Evolutionary conservation across 495 filamentous ascomycete genomes (phyloP).

Genomic region (Tuber microsphaerosporum): DNA sequence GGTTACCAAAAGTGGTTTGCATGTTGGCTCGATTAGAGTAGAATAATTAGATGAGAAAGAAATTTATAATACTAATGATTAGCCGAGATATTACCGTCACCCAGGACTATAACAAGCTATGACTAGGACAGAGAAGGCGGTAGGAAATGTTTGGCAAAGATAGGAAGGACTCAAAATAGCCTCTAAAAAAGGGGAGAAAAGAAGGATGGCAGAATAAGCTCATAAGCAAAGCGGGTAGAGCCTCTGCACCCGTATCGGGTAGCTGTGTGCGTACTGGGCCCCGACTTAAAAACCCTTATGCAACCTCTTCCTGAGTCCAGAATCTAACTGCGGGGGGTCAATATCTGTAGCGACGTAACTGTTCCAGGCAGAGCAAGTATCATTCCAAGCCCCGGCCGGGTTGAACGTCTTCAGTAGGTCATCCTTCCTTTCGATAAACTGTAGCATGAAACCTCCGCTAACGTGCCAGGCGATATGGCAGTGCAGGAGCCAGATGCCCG

Average conservation of each 20-base stretch:
- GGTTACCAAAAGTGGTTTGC: neutral
- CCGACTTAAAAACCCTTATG: neutral
- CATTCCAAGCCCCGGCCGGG: slow-evolving; percentile 29
- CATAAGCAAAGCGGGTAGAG: neutral
- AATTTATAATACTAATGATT: neutral
- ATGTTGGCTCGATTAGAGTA: neutral
- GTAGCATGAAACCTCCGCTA: slow-evolving; percentile 47
- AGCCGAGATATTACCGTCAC: neutral
- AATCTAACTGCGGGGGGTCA: slow-evolving; percentile 16
- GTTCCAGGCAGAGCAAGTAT: slow-evolving; percentile 23
- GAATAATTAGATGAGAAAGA: neutral
- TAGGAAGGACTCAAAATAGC: neutral
- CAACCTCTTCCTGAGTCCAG: slow-evolving; percentile 19
- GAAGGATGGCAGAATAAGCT: neutral
- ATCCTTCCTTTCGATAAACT: slow-evolving; percentile 47
- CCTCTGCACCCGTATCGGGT: neutral
- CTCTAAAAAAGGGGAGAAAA: neutral
- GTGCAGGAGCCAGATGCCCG: slow-evolving; percentile 53
- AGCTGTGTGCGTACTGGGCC: neutral
- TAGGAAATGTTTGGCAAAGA: neutral
- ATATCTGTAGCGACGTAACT: slow-evolving; percentile 17
- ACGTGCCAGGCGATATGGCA: slow-evolving; percentile 57
- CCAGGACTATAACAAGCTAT: neutral
- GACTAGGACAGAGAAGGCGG: neutral
- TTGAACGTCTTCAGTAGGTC: neutral